Evolutionary conservation across 305 asterid genomes (phyloP).

Genomic region (Solanum hybrid): DNA sequence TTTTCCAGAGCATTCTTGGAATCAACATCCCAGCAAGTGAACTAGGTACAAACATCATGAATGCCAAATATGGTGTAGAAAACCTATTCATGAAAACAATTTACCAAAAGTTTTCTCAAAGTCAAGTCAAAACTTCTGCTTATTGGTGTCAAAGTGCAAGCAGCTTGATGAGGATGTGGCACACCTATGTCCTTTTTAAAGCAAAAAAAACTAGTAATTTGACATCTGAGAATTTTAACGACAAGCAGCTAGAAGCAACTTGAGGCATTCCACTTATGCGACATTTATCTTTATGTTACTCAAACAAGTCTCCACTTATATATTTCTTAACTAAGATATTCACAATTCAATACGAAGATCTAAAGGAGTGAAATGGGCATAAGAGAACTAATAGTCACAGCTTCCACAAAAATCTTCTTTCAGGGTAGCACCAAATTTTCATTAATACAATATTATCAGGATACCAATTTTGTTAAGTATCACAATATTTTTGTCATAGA

Average conservation of each 20-base stretch:
- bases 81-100: slow-evolving; percentile 44
- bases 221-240: background rate
- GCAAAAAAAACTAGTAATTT: background rate
- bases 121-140: background rate
- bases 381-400: background rate
- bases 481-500: background rate
- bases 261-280: background rate
- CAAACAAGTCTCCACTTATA: background rate
- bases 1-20: slow-evolving; percentile 62
- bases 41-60: slow-evolving; percentile 82
- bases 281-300: background rate
- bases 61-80: slow-evolving; percentile 73
- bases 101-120: background rate
- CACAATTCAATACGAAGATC: background rate
- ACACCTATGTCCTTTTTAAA: background rate
- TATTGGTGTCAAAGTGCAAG: background rate
- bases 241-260: background rate
- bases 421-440: background rate
- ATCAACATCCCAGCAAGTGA: slow-evolving; percentile 75
- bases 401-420: background rate
- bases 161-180: background rate
- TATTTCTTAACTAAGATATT: background rate
- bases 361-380: background rate
- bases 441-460: background rate
- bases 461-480: background rate